phyloP scores from a whole-genome alignment of 345 rosid species.

The Eucalyptus curtisii region DNA sequence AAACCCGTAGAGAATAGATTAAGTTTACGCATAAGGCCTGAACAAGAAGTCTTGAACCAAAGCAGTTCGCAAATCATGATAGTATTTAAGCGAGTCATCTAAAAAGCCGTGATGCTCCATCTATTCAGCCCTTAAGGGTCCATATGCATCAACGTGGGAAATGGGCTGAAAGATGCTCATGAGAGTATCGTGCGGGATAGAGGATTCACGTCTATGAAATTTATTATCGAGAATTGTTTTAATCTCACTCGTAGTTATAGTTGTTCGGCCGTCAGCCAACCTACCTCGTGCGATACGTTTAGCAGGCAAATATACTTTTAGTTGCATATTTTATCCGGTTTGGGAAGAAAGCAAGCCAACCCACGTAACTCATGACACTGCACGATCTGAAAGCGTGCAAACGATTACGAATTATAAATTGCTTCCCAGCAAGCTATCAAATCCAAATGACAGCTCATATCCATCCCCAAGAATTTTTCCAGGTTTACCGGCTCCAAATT shows the following conservation, averaged over 20 bases:
- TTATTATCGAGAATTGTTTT: neutral
- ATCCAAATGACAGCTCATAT: neutral
- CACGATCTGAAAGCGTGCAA: neutral
- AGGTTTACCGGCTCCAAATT: neutral
- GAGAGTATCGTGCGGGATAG: neutral
- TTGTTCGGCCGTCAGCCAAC: neutral
- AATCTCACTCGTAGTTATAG: neutral
- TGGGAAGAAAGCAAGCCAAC: neutral
- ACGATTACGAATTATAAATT: neutral
- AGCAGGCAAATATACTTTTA: neutral
- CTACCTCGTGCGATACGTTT: neutral
- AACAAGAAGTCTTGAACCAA: neutral
- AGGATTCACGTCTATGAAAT: neutral
- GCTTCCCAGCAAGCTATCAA: neutral
- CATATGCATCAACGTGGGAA: neutral
- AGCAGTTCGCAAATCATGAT: neutral
- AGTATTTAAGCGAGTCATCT: neutral
- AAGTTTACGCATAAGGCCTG: neutral
- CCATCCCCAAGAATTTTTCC: neutral
- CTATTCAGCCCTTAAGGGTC: neutral
- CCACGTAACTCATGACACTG: neutral
- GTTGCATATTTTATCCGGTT: neutral
- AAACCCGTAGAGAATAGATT: neutral
- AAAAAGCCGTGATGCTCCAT: neutral
- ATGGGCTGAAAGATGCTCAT: neutral